These are phyloP conservation scores for Cryptococcus sp. DNA, from an alignment of 1,284 basidiomycete species.

Conservation along the genomic window DNA sequence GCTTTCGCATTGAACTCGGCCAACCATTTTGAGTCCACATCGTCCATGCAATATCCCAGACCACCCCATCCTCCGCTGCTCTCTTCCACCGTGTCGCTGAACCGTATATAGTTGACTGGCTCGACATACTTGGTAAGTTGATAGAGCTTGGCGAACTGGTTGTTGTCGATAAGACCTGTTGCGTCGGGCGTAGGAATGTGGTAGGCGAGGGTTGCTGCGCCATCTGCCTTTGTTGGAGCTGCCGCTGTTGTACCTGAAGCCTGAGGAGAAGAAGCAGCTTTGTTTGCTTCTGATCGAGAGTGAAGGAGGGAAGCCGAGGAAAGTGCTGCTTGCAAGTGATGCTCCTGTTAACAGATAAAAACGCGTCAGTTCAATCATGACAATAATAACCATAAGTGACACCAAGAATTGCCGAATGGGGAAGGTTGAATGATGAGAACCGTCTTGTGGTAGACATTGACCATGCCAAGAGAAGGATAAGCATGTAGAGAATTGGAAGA, in stretches of 20 bases:
- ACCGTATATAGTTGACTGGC: slow-evolving; percentile 76
- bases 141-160: slow-evolving; percentile 67
- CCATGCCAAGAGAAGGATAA: too few species aligned
- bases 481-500: not conserved
- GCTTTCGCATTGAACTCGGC: slow-evolving; percentile 87
- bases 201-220: slow-evolving; percentile 56
- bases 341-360: slow-evolving; percentile 66
- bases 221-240: slow-evolving; percentile 15
- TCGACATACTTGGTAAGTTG: slow-evolving; percentile 70
- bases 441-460: not conserved
- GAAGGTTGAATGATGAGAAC: slow-evolving; percentile 11
- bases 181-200: slow-evolving; percentile 93
- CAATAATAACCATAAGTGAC: slow-evolving; percentile 3
- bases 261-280: slow-evolving; percentile 27
- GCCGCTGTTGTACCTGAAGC: slow-evolving; percentile 7
- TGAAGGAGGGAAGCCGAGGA: slow-evolving; percentile 51
- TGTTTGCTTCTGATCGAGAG: slow-evolving; percentile 36
- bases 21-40: slow-evolving; percentile 93
- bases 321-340: slow-evolving; percentile 75
- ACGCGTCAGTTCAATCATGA: slow-evolving; percentile 1
- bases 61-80: slow-evolving; percentile 51
- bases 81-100: slow-evolving; percentile 88
- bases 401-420: slow-evolving; percentile 27
- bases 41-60: slow-evolving; percentile 83
- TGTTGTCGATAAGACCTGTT: slow-evolving; percentile 71